Evolutionary conservation across 257 asterid species (phyloP).

Genomic region (Penstemon barbatus): DNA sequence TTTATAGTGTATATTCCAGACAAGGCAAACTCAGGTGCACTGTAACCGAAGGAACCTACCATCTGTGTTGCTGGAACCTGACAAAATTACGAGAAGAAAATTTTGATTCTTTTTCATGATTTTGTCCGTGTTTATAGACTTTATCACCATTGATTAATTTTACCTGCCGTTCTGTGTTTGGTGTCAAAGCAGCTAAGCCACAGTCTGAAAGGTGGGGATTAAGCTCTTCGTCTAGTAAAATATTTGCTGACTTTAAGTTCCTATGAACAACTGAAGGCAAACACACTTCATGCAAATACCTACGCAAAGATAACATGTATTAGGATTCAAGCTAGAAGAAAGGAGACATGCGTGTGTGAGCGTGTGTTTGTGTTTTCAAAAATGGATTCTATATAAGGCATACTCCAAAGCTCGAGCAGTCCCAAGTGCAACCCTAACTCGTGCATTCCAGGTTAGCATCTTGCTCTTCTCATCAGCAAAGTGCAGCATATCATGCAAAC

Average conservation of each 20-base stretch:
- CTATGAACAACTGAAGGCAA: slow-evolving; percentile 92
- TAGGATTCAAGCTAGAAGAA: slow-evolving; percentile 23
- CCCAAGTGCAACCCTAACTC: slow-evolving; percentile 97
- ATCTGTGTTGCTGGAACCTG: slow-evolving; percentile 80
- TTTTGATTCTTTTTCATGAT: background rate
- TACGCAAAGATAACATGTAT: slow-evolving; percentile 34
- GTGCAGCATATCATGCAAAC: slow-evolving; percentile 96
- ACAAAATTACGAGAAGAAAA: slow-evolving; percentile 27
- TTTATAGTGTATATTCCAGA: slow-evolving; percentile 93
- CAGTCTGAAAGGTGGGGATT: slow-evolving; percentile 95
- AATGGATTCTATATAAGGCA: slow-evolving; percentile 26
- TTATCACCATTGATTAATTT: slow-evolving; percentile 5
- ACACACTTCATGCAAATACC: slow-evolving; percentile 99
- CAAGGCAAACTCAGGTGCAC: slow-evolving; percentile 96
- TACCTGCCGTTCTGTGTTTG: slow-evolving; percentile 95
- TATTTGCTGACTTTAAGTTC: slow-evolving; percentile 91
- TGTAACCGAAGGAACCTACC: slow-evolving; percentile 89
- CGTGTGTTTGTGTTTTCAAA: slow-evolving; percentile 1
- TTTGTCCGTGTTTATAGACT: background rate
- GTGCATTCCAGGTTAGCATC: slow-evolving; percentile 93
- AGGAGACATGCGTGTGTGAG: background rate
- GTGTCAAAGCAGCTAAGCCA: slow-evolving; percentile 84
- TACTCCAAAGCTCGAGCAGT: slow-evolving; percentile 99
- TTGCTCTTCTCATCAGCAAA: slow-evolving; percentile 84
- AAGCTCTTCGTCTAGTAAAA: slow-evolving; percentile 87